Conservation (phyloP, 192 early-diverging fungal species). For the Borealophlyctis nickersoniae region DNA sequence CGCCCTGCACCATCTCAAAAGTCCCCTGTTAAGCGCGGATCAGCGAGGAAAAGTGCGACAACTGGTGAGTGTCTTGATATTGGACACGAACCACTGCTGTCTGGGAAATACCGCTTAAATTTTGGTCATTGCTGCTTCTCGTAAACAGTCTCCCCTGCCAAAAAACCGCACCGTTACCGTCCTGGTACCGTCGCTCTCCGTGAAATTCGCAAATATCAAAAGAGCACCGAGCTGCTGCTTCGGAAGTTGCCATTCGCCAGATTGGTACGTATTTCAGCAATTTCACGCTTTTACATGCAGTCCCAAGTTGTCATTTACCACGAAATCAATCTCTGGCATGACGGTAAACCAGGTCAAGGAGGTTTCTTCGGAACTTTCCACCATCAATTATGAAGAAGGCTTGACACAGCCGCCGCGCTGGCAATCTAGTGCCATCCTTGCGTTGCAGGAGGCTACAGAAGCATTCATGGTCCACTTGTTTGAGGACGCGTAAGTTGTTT, state of each 20-base stretch:
- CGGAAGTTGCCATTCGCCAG: slow-evolving; percentile 86
- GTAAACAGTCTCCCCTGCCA: too few species aligned
- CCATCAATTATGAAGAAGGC: slow-evolving; percentile 21
- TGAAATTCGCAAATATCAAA: slow-evolving; percentile 85
- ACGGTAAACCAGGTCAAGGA: slow-evolving; percentile 35
- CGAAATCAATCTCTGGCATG: too few species aligned
- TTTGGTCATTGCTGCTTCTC: too few species aligned
- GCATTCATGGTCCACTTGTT: slow-evolving; percentile 81
- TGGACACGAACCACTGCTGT: too few species aligned
- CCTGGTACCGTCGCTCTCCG: slow-evolving; percentile 78
- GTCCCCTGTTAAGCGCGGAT: too few species aligned
- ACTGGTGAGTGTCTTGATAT: too few species aligned
- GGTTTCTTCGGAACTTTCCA: slow-evolving; percentile 30
- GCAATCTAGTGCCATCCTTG: slow-evolving; percentile 74
- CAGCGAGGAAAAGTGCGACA: too few species aligned
- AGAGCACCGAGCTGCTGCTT: slow-evolving; percentile 72
- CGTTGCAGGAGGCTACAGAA: slow-evolving; percentile 78
- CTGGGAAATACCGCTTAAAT: too few species aligned
- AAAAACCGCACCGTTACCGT: slow-evolving; percentile 54
- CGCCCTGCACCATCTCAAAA: too few species aligned
- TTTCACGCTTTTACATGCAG: too few species aligned
- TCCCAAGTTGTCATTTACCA: too few species aligned
- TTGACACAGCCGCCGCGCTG: slow-evolving; percentile 49
- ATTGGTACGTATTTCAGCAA: slow-evolving; percentile 60
- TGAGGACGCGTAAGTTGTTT: slow-evolving; percentile 81